Conservation (phyloP, 176 grass and related monocot genomes). For the Bromus sterilis region DNA sequence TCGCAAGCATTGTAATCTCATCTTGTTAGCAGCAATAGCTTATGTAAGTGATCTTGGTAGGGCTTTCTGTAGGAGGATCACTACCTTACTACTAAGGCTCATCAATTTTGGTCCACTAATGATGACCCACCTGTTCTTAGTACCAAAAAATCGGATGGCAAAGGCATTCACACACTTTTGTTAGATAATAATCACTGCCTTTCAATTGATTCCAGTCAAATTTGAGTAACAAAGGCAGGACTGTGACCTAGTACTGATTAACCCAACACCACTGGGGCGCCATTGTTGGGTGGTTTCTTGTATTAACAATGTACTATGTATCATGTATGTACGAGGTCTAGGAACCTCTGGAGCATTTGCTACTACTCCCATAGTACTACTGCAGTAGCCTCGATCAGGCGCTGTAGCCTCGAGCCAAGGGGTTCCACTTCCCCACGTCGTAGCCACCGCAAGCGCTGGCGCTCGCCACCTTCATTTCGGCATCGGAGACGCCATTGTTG, state of each 20-base stretch:
- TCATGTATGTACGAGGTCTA: not conserved
- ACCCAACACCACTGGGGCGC: not conserved
- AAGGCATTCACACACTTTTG: not conserved
- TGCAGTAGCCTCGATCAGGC: conserved; percentile 38
- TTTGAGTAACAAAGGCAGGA: not conserved
- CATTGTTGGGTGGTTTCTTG: not conserved
- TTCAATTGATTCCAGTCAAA: conserved; percentile 8
- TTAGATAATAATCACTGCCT: conserved; percentile 1
- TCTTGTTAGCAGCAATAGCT: conserved; percentile 21
- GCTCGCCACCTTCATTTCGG: conserved; percentile 49
- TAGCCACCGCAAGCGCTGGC: conserved; percentile 40
- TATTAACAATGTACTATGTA: not conserved
- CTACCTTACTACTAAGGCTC: not conserved
- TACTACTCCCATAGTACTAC: not conserved
- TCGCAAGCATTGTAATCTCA: conserved; percentile 13
- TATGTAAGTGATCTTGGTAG: not conserved
- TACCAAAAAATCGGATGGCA: not conserved
- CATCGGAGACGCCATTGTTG: conserved; percentile 41
- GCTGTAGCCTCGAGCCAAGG: conserved; percentile 36
- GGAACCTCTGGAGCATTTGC: not conserved
- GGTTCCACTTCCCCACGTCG: conserved; percentile 48
- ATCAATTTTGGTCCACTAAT: conserved; percentile 25
- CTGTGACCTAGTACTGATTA: not conserved
- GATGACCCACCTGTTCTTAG: not conserved
- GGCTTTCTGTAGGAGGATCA: not conserved